A percentile compares a stretch with the other conserved stretches of the same genome.
phyloP scores from a whole-genome alignment of 345 rosid species.

The Mangifera indica region DNA sequence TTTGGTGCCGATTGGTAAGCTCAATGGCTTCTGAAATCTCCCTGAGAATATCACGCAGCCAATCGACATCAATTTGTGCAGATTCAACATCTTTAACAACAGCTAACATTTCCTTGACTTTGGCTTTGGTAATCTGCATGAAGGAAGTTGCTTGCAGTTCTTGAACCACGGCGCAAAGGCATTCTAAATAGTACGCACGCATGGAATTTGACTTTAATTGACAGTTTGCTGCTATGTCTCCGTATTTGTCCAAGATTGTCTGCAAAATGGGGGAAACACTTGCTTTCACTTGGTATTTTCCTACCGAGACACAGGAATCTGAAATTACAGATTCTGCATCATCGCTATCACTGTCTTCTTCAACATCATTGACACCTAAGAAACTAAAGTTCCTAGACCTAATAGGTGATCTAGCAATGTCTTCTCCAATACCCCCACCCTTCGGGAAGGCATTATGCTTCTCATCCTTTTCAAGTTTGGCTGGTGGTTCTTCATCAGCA shows the following conservation, averaged over 20 bases:
- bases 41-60: constrained; percentile 53
- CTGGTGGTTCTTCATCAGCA: constrained; percentile 14
- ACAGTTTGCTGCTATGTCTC: constrained; percentile 80
- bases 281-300: constrained; percentile 65
- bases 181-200: constrained; percentile 68
- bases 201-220: constrained; percentile 62
- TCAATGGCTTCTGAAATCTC: constrained; percentile 39
- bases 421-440: constrained; percentile 23
- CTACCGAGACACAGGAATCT: constrained; percentile 65
- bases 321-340: constrained; percentile 58
- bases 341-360: constrained; percentile 46
- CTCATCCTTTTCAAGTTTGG: constrained; percentile 26
- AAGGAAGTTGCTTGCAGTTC: constrained; percentile 61
- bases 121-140: constrained; percentile 58
- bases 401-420: constrained; percentile 9
- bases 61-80: constrained; percentile 53
- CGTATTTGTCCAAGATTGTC: constrained; percentile 57
- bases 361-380: constrained; percentile 36
- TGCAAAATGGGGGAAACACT: constrained; percentile 52
- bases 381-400: constrained; percentile 39
- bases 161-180: constrained; percentile 66
- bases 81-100: constrained; percentile 81
- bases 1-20: constrained; percentile 29
- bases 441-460: constrained; percentile 20
- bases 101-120: constrained; percentile 61